Evolutionary conservation across 495 filamentous ascomycete species (phyloP).

Genomic region (Tuber aestivum): DNA sequence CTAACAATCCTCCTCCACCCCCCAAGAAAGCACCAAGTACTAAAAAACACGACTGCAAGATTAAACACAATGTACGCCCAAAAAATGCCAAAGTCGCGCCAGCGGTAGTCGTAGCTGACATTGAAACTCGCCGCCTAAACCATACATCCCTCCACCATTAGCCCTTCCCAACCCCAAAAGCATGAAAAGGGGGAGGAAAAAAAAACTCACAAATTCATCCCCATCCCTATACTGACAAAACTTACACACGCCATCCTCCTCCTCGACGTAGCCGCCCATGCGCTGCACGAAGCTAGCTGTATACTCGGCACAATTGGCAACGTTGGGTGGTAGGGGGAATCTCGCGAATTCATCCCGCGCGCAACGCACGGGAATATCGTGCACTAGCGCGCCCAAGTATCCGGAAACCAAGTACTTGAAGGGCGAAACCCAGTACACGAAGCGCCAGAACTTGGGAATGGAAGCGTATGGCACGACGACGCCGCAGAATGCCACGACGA

Average conservation of each 20-base stretch:
- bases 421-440: constrained; percentile 64
- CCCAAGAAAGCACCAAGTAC: constrained; percentile 28
- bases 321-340: constrained; percentile 51
- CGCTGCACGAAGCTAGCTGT: constrained; percentile 45
- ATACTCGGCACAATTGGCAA: constrained; percentile 52
- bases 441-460: constrained; percentile 61
- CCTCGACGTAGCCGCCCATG: constrained; percentile 52
- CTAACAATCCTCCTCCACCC: constrained; percentile 22
- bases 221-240: constrained; percentile 59
- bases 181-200: too few species aligned
- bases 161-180: not conserved
- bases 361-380: constrained; percentile 55
- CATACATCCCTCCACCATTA: not conserved
- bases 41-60: constrained; percentile 32
- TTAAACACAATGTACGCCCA: constrained; percentile 42
- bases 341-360: constrained; percentile 53
- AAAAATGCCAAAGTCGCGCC: constrained; percentile 56
- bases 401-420: constrained; percentile 60
- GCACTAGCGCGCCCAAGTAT: constrained; percentile 52
- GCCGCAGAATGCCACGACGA: constrained; percentile 59
- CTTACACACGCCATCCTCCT: constrained; percentile 50
- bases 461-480: constrained; percentile 55
- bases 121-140: constrained; percentile 45
- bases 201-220: constrained; percentile 50
- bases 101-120: constrained; percentile 53